Conservation (phyloP, 257 asterid genomes). For the Penstemon newberryi region DNA sequence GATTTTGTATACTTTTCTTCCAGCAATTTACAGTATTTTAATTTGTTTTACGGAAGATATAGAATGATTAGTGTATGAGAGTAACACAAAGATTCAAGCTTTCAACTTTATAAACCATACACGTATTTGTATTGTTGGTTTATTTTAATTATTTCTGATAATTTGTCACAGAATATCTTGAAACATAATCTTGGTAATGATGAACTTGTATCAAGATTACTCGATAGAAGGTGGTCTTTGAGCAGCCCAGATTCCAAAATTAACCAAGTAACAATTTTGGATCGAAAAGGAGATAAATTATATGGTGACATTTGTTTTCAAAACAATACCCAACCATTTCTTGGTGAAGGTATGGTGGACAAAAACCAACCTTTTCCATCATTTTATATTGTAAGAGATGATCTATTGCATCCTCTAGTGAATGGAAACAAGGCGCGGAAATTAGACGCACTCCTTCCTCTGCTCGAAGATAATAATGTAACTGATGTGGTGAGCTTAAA, state of each 20-base stretch:
- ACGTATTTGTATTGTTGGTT: slow-evolving; percentile 9
- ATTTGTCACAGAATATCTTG: slow-evolving; percentile 38
- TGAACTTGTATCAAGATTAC: slow-evolving; percentile 49
- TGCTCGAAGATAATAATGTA: slow-evolving; percentile 61
- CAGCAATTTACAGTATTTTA: slow-evolving; percentile 12
- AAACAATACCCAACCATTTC: slow-evolving; percentile 42
- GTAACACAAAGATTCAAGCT: slow-evolving; percentile 26
- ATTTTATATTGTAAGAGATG: slow-evolving; percentile 87
- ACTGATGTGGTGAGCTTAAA: slow-evolving; percentile 76
- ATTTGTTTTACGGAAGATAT: not conserved
- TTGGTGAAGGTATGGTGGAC: slow-evolving; percentile 41
- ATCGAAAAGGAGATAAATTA: slow-evolving; percentile 30
- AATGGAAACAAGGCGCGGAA: slow-evolving; percentile 95
- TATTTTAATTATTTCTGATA: slow-evolving; percentile 4
- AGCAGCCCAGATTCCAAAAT: slow-evolving; percentile 67
- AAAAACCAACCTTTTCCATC: slow-evolving; percentile 37
- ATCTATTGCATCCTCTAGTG: slow-evolving; percentile 82
- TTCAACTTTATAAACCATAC: slow-evolving; percentile 8
- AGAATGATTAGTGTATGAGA: not conserved
- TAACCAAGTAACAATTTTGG: slow-evolving; percentile 52
- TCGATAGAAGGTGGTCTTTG: slow-evolving; percentile 72
- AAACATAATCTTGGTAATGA: slow-evolving; percentile 34
- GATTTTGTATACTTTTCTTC: not conserved
- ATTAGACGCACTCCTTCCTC: slow-evolving; percentile 83
- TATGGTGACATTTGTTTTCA: slow-evolving; percentile 37